Percentiles rank a stretch among this genome's conserved stretches.
Evolutionary conservation across 169 alveolate species (phyloP).

Genomic region (Toxoplasma gondii): DNA sequence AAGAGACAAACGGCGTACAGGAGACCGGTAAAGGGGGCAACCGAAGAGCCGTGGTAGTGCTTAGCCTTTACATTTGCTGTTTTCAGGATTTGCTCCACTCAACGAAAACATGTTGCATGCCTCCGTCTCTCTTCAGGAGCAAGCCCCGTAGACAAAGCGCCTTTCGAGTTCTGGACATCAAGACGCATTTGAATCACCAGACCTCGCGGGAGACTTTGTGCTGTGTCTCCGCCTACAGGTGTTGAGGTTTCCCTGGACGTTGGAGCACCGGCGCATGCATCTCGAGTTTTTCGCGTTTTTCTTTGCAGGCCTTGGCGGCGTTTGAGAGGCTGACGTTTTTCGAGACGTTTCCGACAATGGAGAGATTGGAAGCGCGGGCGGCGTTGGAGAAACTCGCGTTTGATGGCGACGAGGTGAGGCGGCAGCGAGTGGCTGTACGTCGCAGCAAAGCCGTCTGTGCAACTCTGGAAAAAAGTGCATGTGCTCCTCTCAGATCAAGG

Average conservation of each 20-base stretch:
- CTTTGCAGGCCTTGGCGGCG: conserved; percentile 28
- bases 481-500: background rate
- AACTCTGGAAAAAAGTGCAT: no score
- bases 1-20: background rate
- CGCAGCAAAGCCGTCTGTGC: background rate
- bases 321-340: conserved; percentile 13
- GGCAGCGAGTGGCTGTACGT: background rate
- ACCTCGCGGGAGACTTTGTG: no score
- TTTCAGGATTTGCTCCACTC: no score
- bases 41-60: no score
- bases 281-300: background rate
- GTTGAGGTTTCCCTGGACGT: no score
- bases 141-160: no score
- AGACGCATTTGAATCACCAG: no score
- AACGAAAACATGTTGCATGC: no score
- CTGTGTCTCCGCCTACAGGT: no score
- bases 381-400: background rate
- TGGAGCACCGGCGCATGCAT: background rate
- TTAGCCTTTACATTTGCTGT: no score
- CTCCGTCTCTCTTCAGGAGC: no score
- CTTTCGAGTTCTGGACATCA: no score
- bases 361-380: background rate
- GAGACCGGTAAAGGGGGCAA: background rate
- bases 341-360: background rate
- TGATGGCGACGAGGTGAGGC: background rate